phyloP scores from a whole-genome alignment of 1,284 basidiomycete species.

The Malassezia caprae region DNA sequence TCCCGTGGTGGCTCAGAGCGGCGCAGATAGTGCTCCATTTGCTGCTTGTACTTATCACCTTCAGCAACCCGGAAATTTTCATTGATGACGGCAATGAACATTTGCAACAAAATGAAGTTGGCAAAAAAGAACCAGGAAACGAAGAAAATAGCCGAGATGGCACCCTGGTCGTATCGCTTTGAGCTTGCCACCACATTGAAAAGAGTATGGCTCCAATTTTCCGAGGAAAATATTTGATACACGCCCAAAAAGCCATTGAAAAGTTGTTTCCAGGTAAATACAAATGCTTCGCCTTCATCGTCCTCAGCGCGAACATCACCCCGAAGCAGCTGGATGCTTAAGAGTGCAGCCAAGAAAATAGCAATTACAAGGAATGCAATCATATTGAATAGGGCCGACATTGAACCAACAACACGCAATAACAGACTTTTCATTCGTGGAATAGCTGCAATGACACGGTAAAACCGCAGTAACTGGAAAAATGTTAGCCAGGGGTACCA shows the following conservation, averaged over 20 bases:
- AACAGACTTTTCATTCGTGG: conserved; percentile 60
- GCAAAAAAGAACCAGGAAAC: conserved; percentile 81
- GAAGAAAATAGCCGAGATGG: conserved; percentile 67
- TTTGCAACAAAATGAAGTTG: conserved; percentile 88
- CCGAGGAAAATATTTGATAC: conserved; percentile 85
- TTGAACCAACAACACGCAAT: conserved; percentile 73
- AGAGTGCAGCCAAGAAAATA: conserved; percentile 74
- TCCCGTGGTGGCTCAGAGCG: conserved; percentile 44
- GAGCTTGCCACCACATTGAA: conserved; percentile 63
- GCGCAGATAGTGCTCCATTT: conserved; percentile 57
- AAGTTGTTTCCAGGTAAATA: conserved; percentile 76
- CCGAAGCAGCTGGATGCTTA: conserved; percentile 62
- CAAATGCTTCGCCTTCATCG: conserved; percentile 40
- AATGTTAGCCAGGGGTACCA: conserved; percentile 84
- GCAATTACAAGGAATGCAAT: conserved; percentile 79
- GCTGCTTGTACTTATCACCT: conserved; percentile 73
- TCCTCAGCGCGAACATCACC: conserved; percentile 60
- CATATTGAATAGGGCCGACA: conserved; percentile 87
- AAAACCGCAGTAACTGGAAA: conserved; percentile 80
- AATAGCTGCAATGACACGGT: conserved; percentile 79
- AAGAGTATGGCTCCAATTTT: conserved; percentile 84
- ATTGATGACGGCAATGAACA: conserved; percentile 98
- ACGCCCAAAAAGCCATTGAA: conserved; percentile 80
- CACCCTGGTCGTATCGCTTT: conserved; percentile 60
- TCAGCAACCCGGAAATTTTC: conserved; percentile 92